These are phyloP conservation scores for Blastobotrys mokoenaii DNA, from an alignment of 805 yeast genomes.

Conservation along the genomic window DNA sequence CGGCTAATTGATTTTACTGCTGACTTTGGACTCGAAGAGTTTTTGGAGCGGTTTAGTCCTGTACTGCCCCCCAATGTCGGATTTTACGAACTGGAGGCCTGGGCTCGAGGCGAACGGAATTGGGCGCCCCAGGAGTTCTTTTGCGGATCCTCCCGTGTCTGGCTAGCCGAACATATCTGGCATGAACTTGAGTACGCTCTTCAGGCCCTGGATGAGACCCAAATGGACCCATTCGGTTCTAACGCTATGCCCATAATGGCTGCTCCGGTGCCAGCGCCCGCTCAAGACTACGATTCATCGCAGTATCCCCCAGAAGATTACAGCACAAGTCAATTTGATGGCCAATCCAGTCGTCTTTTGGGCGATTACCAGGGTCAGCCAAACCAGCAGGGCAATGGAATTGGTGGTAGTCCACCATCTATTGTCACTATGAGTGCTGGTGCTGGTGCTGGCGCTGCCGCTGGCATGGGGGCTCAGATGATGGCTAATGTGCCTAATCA, in stretches of 20 bases:
- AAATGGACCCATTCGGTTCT: background rate
- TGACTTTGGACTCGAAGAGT: constrained; percentile 33
- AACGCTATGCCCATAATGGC: background rate
- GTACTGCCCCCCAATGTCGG: constrained; percentile 25
- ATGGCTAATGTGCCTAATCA: background rate
- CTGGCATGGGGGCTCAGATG: background rate
- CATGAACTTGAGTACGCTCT: constrained; percentile 25
- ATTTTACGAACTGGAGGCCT: constrained; percentile 23
- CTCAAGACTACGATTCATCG: too few species aligned
- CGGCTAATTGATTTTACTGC: constrained; percentile 30
- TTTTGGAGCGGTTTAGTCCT: constrained; percentile 26
- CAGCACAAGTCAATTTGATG: too few species aligned
- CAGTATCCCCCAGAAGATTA: too few species aligned
- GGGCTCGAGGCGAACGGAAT: constrained; percentile 29
- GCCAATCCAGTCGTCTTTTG: too few species aligned
- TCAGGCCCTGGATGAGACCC: constrained; percentile 7
- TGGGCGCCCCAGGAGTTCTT: constrained; percentile 29
- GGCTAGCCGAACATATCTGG: constrained; percentile 33
- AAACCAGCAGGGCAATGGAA: too few species aligned
- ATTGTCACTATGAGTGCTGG: too few species aligned
- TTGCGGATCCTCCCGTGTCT: constrained; percentile 29
- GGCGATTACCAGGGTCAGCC: too few species aligned
- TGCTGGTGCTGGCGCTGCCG: background rate
- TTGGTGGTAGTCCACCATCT: too few species aligned
- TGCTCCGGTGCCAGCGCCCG: background rate